These are phyloP conservation scores for Hyphodiscus hymeniophilus DNA, from an alignment of 495 filamentous ascomycete species.

Conservation along the genomic window DNA sequence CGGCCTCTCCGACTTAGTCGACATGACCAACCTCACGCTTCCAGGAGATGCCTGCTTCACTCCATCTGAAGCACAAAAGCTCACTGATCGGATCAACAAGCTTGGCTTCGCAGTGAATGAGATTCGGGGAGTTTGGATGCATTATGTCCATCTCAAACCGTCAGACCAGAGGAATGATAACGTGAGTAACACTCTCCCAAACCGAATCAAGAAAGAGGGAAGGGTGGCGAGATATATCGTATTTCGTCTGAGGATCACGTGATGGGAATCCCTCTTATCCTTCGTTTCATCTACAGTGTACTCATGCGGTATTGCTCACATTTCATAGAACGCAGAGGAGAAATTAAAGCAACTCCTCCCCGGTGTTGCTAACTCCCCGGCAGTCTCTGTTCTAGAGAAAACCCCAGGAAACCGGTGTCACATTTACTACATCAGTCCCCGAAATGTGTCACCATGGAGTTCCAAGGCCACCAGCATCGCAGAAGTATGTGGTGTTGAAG, in stretches of 20 bases:
- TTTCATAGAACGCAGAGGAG: conserved; percentile 23
- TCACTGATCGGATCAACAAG: conserved; percentile 39
- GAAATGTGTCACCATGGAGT: conserved; percentile 95
- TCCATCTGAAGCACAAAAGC: conserved; percentile 38
- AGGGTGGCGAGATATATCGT: background rate
- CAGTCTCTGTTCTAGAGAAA: background rate
- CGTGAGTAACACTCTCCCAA: background rate
- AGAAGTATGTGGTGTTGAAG: conserved; percentile 76
- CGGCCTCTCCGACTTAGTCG: background rate
- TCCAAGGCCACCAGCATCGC: conserved; percentile 92
- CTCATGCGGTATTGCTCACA: background rate
- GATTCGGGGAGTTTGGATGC: conserved; percentile 41
- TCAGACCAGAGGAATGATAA: background rate
- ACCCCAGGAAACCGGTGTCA: conserved; percentile 13
- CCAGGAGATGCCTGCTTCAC: conserved; percentile 46
- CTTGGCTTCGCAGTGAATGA: conserved; percentile 30
- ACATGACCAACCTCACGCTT: conserved; percentile 21
- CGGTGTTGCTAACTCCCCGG: background rate
- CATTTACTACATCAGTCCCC: conserved; percentile 61
- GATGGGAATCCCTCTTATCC: background rate
- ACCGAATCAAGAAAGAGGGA: background rate
- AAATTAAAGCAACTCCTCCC: conserved; percentile 36
- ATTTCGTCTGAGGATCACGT: background rate
- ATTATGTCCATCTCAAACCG: conserved; percentile 31
- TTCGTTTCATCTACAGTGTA: background rate